Percentiles rank a stretch among this genome's conserved stretches.
phyloP scores from a whole-genome alignment of 257 asterid genomes.

The Solanum etuberosum region DNA sequence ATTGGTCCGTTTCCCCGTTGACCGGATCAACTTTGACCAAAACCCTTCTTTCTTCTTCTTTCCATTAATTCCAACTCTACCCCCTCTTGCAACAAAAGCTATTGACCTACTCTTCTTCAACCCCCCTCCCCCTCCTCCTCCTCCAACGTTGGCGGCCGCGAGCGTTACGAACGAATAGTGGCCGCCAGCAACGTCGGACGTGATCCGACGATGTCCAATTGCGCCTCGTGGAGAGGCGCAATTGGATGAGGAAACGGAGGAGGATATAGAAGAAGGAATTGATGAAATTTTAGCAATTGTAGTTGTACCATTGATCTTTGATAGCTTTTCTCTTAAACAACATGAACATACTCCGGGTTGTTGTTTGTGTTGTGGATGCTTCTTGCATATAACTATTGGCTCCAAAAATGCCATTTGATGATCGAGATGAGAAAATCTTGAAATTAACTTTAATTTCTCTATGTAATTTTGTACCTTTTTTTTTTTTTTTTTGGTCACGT shows the following conservation, averaged over 20 bases:
- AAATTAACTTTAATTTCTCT: neutral
- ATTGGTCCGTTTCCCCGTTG: constrained; percentile 14
- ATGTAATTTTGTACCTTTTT: neutral
- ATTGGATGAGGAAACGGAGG: constrained; percentile 25
- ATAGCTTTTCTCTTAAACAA: constrained; percentile 42
- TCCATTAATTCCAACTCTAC: neutral
- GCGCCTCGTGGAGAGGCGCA: constrained; percentile 15
- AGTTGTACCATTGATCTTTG: constrained; percentile 14
- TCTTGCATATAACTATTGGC: constrained; percentile 31
- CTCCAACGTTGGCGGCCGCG: neutral
- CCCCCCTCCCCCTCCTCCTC: constrained; percentile 1
- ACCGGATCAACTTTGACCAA: constrained; percentile 44
- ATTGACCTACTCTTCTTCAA: constrained; percentile 57
- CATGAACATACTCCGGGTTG: constrained; percentile 62
- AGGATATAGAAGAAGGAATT: constrained; percentile 8
- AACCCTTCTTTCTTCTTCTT: constrained; percentile 49
- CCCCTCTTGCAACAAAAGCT: constrained; percentile 28
- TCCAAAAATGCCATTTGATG: constrained; percentile 36
- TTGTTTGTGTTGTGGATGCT: constrained; percentile 45
- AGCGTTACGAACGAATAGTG: constrained; percentile 12
- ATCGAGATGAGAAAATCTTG: neutral
- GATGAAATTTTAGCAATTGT: neutral
- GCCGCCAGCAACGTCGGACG: constrained; percentile 28
- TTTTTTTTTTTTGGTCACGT: neutral
- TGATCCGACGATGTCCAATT: constrained; percentile 23